Base-by-base conservation (phyloP, 2,329 filamentous ascomycete species). In the Ophiobolus disseminans region DNA sequence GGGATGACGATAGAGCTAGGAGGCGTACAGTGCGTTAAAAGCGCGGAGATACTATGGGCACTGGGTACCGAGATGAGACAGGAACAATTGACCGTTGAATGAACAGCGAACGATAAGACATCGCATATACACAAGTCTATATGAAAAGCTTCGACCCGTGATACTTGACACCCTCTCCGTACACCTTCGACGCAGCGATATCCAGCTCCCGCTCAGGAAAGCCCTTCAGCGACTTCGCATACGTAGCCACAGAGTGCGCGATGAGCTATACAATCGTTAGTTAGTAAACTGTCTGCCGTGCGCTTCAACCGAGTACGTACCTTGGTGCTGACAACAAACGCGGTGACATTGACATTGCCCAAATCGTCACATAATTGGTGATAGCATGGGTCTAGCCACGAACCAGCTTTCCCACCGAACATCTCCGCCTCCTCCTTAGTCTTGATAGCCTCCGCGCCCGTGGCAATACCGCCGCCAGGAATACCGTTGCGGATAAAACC, bases 401-500 rank as follows among this genome's bases (percentile, higher is more conserved):
- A 64, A 5, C 74, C 74, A 0, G 69, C 73, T 45, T 64, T 65
- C 10, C 73, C 73, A 5, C 73, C 73, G 50, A 74, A 75, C 52
- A 66, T 53, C 38, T 62, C 57, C 20, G 59, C 68, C 50, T 74
- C 69, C 17, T 68, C 54, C 48, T 69, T 66, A 0, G 70, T 75
- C 67, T 76, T 76, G 58, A 74, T 66, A 13, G 69, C 69, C 41
- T 75, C 73, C 0, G 73, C 73, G 3, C 74, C 75, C 0, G 73
- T 76, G 1, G 72, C 73, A 32, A 74, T 72, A 14, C 73, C 73
- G 17, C 73, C 73, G 8, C 70, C 69, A 2, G 73, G 70, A 32
- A 75, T 75, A 13, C 73, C 73, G 17, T 68, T 70, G 35, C 66
- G 62, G 40, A 76, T 72, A 59, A 76, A 75, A 3, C 72, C 71